Evolutionary conservation across 345 rosid genomes (phyloP), one percentile per base, ranked within the genome.

Genomic region (Hypericum perforatum): DNA sequence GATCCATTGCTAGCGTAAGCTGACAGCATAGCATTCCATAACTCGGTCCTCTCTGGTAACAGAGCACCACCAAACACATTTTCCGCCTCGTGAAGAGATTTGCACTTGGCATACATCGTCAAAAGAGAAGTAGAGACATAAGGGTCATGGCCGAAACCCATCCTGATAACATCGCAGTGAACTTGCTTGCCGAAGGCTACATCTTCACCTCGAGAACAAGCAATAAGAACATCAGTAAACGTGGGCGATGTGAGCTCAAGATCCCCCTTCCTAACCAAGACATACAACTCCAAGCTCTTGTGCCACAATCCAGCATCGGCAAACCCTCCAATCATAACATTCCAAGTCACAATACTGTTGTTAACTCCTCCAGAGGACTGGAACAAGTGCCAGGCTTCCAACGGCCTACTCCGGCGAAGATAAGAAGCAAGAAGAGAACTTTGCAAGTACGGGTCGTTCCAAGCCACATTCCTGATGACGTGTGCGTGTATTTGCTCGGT

Each of bases 21-120:
- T 11, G 85, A 81, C 69, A 85, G 66, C 81, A 85, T 76, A 0
- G 86, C 85, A 43, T 85, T 89, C 95, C 92, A 82, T 42, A 70
- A 40, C 58, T 77, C 87, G 72, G 75, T 67, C 66, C 66, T 81
- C 51, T 69, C 72, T 6, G 41, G 39, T 36, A 73, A 57, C 49
- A 64, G 64, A 62, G 4, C 32, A 22, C 32, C 4, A 4, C 61
- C 44, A 61, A 85, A 89, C 63, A 85, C 69, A 49, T 65, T 62
- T 64, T 70, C 79, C 9, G 86, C 82, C 50, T 58, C 69, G 71
- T 63, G 70, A 62, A 85, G 51, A 62, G 70, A 43, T 50, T 73
- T 68, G 37, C 85, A 85, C 70, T 70, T 79, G 29, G 79, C 84
- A 74, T 85, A 85, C 85, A 85, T 79, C 32, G 79, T 77, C 56